phyloP scores from a whole-genome alignment of 148 eudicot genomes.

The Heliosperma pusillum region DNA sequence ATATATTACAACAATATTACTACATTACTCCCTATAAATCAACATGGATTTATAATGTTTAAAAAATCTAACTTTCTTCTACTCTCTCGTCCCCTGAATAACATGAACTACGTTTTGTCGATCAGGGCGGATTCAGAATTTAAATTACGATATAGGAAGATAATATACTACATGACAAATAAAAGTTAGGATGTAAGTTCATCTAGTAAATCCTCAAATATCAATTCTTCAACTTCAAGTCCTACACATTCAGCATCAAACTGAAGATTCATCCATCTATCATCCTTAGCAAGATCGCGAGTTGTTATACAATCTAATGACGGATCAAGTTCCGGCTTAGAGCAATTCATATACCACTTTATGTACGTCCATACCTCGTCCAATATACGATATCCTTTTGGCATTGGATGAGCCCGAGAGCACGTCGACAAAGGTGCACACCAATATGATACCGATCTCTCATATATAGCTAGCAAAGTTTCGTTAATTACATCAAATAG shows the following conservation, averaged over 20 bases:
- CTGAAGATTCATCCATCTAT: constrained; percentile 88
- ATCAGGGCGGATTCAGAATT: too few relatives aligned
- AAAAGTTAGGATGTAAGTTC: constrained; percentile 35
- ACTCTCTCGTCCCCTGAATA: too few relatives aligned
- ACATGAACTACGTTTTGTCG: too few relatives aligned
- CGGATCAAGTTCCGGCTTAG: constrained; percentile 31
- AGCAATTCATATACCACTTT: constrained; percentile 46
- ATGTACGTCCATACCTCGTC: constrained; percentile 71
- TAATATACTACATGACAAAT: too few relatives aligned
- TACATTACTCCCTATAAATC: too few relatives aligned
- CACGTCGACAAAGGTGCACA: constrained; percentile 34
- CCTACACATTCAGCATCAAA: constrained; percentile 73
- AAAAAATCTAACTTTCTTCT: too few relatives aligned
- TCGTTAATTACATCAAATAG: constrained; percentile 75
- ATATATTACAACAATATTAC: too few relatives aligned
- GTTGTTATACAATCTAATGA: constrained; percentile 46
- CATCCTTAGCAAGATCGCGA: constrained; percentile 52
- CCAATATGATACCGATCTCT: constrained; percentile 60
- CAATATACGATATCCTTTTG: constrained; percentile 55
- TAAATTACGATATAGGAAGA: too few relatives aligned
- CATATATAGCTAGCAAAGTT: constrained; percentile 48
- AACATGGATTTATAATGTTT: too few relatives aligned
- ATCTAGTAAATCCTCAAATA: constrained; percentile 55
- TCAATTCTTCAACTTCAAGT: constrained; percentile 59
- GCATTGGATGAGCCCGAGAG: constrained; percentile 56